phyloP scores from a whole-genome alignment of 768 basidiomycete species.

The Lentinula edodes region DNA sequence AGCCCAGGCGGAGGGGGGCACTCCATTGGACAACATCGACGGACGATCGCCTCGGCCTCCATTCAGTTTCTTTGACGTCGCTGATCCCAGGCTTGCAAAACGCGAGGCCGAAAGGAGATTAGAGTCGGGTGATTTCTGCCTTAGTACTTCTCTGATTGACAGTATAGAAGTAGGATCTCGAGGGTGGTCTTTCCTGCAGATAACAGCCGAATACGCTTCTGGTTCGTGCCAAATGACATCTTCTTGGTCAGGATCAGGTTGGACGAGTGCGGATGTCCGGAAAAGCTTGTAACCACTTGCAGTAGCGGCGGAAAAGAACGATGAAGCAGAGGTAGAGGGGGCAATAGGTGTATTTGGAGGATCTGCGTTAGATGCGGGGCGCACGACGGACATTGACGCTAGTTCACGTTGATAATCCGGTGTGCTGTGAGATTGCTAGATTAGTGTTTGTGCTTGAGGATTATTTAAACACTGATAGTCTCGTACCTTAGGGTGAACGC shows the following conservation, averaged over 20 bases:
- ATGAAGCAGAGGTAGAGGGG: constrained; percentile 29
- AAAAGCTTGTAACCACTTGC: constrained; percentile 44
- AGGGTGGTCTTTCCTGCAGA: constrained; percentile 59
- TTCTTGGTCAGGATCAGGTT: constrained; percentile 58
- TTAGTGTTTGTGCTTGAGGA: background rate
- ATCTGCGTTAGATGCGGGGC: constrained; percentile 11
- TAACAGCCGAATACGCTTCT: constrained; percentile 54
- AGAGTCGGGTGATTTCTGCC: constrained; percentile 39
- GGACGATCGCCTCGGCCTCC: constrained; percentile 10
- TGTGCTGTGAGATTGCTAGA: constrained; percentile 34
- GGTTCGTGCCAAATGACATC: constrained; percentile 54
- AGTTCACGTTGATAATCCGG: constrained; percentile 52
- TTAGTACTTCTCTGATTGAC: constrained; percentile 56
- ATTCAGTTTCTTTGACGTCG: background rate
- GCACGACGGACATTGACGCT: constrained; percentile 28
- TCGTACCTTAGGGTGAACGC: constrained; percentile 69
- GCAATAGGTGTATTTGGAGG: constrained; percentile 13
- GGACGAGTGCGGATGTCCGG: constrained; percentile 27
- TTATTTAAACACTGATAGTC: constrained; percentile 3
- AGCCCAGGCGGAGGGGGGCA: constrained; percentile 43
- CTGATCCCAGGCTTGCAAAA: constrained; percentile 12
- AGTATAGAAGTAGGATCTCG: constrained; percentile 53
- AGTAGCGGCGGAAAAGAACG: constrained; percentile 41
- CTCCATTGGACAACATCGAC: constrained; percentile 4
- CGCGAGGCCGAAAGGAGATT: constrained; percentile 6